Evolutionary conservation across 192 early-diverging fungal genomes (phyloP).

Genomic region (Backusella australiensis): DNA sequence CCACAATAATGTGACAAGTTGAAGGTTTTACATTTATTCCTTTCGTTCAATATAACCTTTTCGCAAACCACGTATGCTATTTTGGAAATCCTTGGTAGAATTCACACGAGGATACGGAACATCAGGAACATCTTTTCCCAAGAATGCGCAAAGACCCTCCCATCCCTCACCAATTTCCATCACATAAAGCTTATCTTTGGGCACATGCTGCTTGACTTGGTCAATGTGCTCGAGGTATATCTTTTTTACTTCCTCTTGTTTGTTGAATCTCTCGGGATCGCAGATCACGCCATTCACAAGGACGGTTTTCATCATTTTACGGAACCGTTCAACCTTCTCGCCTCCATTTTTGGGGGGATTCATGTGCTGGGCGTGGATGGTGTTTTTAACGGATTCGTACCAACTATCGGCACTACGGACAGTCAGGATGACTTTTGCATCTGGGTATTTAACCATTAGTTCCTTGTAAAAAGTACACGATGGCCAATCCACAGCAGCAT

Average conservation of each 20-base stretch:
- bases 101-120: conserved; percentile 5
- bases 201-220: neutral
- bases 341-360: neutral
- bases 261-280: neutral
- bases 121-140: neutral
- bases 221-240: neutral
- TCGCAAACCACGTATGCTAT: neutral
- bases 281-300: neutral
- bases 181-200: neutral
- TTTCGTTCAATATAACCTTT: neutral
- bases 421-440: conserved; percentile 23
- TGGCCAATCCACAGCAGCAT: conserved; percentile 28
- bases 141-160: conserved; percentile 1
- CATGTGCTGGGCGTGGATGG: neutral
- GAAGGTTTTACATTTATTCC: no score
- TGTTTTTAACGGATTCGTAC: conserved; percentile 18
- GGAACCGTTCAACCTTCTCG: neutral
- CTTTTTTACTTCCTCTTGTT: neutral
- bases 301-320: neutral
- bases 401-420: conserved; percentile 14
- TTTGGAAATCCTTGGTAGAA: neutral
- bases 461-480: no score
- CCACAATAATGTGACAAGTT: no score
- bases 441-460: conserved; percentile 10
- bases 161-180: conserved; percentile 10